Evolutionary conservation across 208 protist species (phyloP).

Genomic region (Leishmania braziliensis): DNA sequence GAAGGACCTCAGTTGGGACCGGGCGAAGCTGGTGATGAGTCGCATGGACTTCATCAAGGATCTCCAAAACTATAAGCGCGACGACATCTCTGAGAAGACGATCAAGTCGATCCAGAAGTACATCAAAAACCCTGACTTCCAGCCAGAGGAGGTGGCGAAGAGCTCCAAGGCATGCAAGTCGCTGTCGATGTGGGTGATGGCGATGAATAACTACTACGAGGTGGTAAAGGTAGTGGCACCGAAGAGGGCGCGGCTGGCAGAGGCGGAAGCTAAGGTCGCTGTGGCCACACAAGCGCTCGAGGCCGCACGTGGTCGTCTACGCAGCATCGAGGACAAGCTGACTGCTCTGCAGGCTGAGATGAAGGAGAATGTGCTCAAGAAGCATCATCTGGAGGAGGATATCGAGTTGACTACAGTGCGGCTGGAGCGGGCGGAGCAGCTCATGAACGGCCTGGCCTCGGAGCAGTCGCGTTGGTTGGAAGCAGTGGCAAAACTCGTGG

Average conservation of each 20-base stretch:
- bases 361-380: constrained; percentile 88
- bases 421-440: constrained; percentile 88
- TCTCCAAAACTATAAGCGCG: constrained; percentile 93
- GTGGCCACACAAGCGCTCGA: constrained; percentile 74
- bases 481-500: constrained; percentile 67
- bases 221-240: constrained; percentile 92
- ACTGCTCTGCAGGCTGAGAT: constrained; percentile 76
- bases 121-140: constrained; percentile 94
- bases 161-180: constrained; percentile 94
- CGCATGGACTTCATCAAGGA: constrained; percentile 94
- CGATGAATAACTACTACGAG: constrained; percentile 95
- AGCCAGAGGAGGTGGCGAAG: constrained; percentile 92
- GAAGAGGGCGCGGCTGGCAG: constrained; percentile 75
- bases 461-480: constrained; percentile 84
- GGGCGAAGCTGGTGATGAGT: constrained; percentile 92
- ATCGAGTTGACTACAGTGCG: constrained; percentile 91
- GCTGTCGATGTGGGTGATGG: constrained; percentile 95
- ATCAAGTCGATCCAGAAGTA: constrained; percentile 94
- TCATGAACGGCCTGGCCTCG: constrained; percentile 87
- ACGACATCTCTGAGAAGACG: constrained; percentile 87
- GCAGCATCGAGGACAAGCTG: constrained; percentile 88
- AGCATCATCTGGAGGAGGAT: constrained; percentile 92
- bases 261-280: constrained; percentile 85
- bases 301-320: constrained; percentile 70
- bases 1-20: constrained; percentile 94